Conservation (phyloP, 164 flowering plant genomes). For the Houttuynia cordata region DNA sequence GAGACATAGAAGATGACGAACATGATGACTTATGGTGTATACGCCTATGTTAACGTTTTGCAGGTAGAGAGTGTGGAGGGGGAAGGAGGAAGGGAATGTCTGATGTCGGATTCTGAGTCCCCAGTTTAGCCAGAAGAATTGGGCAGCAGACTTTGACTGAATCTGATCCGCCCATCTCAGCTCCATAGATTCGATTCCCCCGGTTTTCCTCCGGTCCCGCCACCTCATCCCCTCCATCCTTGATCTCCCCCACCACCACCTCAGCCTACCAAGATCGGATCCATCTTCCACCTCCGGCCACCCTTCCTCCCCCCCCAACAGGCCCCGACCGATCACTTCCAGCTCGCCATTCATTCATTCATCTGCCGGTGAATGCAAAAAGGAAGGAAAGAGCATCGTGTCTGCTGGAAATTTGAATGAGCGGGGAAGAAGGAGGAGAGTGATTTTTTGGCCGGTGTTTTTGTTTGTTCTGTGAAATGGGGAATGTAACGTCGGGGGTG, state of each 20-base stretch:
- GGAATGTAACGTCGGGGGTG: conserved; percentile 72
- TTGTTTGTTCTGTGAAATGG: conserved; percentile 28
- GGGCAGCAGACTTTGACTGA: conserved; percentile 60
- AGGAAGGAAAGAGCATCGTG: too few relatives aligned
- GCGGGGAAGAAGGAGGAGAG: not conserved
- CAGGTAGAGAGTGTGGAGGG: too few relatives aligned
- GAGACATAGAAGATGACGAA: too few relatives aligned
- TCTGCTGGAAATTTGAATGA: too few relatives aligned
- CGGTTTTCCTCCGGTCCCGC: not conserved
- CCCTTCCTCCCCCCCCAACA: conserved; percentile 5
- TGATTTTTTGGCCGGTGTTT: not conserved
- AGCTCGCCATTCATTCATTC: not conserved
- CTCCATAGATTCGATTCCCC: conserved; percentile 4
- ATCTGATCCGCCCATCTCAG: conserved; percentile 37
- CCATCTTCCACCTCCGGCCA: conserved; percentile 18
- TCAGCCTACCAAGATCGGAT: conserved; percentile 36
- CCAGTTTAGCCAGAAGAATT: not conserved
- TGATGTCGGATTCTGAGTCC: conserved; percentile 6
- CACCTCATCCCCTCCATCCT: conserved; percentile 1
- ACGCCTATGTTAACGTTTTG: too few relatives aligned
- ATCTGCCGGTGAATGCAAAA: too few relatives aligned
- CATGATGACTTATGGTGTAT: too few relatives aligned
- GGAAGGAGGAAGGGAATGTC: conserved; percentile 3
- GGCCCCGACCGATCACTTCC: not conserved
- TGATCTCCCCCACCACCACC: too few relatives aligned